Evolutionary conservation across 2,329 filamentous ascomycete genomes (phyloP).

Genomic region (Nemania diffusa): DNA sequence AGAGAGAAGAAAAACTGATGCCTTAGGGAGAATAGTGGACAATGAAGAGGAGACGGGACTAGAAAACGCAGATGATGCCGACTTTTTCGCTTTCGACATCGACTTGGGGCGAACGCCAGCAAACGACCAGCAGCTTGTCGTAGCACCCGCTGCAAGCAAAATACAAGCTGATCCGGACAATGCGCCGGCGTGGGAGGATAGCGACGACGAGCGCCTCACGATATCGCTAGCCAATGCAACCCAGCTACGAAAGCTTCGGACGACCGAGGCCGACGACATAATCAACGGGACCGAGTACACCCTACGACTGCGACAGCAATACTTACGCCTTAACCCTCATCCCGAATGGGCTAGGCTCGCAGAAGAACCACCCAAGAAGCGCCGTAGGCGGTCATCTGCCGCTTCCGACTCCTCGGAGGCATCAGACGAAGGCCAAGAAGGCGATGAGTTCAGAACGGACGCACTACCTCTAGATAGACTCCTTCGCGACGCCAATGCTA

Average conservation of each 20-base stretch:
- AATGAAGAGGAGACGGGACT: slow-evolving; percentile 61
- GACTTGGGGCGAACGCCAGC: slow-evolving; percentile 69
- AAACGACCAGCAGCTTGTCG: slow-evolving; percentile 47
- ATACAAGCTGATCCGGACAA: slow-evolving; percentile 46
- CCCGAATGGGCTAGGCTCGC: slow-evolving; percentile 69
- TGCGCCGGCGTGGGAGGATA: slow-evolving; percentile 86
- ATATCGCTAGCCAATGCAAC: slow-evolving; percentile 82
- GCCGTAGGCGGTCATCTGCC: slow-evolving; percentile 62
- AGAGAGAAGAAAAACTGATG: slow-evolving; percentile 46
- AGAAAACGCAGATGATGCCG: slow-evolving; percentile 77
- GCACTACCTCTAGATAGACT: slow-evolving; percentile 82
- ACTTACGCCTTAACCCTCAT: slow-evolving; percentile 67
- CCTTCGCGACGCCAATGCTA: slow-evolving; percentile 76
- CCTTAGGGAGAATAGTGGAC: slow-evolving; percentile 53
- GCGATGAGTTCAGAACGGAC: slow-evolving; percentile 67
- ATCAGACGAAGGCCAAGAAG: slow-evolving; percentile 48
- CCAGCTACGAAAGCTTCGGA: slow-evolving; percentile 83
- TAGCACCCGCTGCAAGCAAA: slow-evolving; percentile 41
- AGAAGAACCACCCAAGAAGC: slow-evolving; percentile 62
- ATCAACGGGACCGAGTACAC: slow-evolving; percentile 89
- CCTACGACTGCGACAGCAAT: slow-evolving; percentile 82
- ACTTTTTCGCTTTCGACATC: slow-evolving; percentile 87
- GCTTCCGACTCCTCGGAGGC: slow-evolving; percentile 51
- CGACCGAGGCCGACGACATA: slow-evolving; percentile 84
- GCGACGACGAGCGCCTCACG: slow-evolving; percentile 88